A percentile compares a stretch with the other conserved stretches of the same genome.
Evolutionary conservation across 768 basidiomycete genomes (phyloP).

Genomic region (Leccinum arenicola): DNA sequence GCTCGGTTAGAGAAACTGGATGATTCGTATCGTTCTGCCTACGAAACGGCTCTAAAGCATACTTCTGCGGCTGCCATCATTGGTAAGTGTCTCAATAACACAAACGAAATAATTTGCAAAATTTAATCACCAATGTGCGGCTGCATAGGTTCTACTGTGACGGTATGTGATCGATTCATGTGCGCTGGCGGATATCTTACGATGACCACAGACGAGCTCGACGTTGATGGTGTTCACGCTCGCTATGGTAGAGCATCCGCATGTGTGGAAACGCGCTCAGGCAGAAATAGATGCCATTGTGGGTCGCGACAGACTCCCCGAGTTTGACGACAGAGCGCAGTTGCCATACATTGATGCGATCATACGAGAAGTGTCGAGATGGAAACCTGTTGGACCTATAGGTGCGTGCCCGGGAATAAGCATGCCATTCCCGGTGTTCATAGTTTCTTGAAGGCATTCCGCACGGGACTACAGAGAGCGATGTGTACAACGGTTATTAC

Average conservation of each 20-base stretch:
- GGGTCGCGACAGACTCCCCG: not conserved
- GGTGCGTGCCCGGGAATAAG: not conserved
- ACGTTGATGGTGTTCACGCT: not conserved
- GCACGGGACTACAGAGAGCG: constrained; percentile 33
- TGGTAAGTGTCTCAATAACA: not conserved
- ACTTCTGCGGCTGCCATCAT: constrained; percentile 6
- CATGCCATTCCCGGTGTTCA: not conserved
- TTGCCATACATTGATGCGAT: not conserved
- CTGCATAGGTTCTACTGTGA: not conserved
- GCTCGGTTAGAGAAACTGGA: constrained; percentile 8
- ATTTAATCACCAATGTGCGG: not conserved
- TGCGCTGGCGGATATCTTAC: not conserved
- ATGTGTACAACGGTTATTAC: constrained; percentile 41
- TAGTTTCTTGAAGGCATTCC: constrained; percentile 10
- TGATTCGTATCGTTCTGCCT: not conserved
- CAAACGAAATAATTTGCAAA: not conserved
- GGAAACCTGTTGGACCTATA: not conserved
- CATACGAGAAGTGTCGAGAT: not conserved
- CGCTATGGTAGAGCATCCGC: not conserved
- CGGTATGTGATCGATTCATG: not conserved
- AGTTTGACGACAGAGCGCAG: constrained; percentile 1
- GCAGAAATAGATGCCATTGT: constrained; percentile 3
- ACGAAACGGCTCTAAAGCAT: not conserved
- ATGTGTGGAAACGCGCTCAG: not conserved
- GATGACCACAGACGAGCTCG: not conserved